Conservation (phyloP, 2,329 filamentous ascomycete species). For the Talaromyces pinophilus region DNA sequence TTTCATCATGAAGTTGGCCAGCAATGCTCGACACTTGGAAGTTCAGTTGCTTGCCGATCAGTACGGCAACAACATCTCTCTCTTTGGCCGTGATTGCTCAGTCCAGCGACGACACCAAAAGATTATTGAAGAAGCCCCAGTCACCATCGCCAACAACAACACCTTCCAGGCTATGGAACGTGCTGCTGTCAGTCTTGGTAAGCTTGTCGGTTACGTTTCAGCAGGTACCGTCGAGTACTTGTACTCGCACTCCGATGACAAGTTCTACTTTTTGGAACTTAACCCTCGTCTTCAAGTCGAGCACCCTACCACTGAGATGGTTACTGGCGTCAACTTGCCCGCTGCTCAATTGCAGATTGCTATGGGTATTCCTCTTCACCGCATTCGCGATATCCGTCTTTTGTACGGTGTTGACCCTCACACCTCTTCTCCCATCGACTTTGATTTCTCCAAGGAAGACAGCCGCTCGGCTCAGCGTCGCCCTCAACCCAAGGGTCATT, state of each 20-base stretch:
- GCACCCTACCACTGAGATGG: conserved; percentile 99
- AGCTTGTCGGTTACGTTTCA: conserved; percentile 95
- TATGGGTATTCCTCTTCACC: conserved; percentile 95
- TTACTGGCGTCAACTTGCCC: conserved; percentile 93
- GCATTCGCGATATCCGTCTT: conserved; percentile 92
- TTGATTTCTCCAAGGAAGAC: conserved; percentile 86
- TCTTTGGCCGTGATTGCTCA: conserved; percentile 98
- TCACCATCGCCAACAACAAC: conserved; percentile 85
- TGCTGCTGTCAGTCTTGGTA: conserved; percentile 89
- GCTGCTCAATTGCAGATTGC: conserved; percentile 97
- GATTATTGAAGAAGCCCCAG: conserved; percentile 98
- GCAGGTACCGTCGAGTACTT: conserved; percentile 98
- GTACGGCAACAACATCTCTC: conserved; percentile 99
- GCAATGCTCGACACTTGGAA: conserved; percentile 93
- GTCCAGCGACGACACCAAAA: conserved; percentile 98
- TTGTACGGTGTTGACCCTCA: conserved; percentile 95
- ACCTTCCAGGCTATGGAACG: conserved; percentile 98
- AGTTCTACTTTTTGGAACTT: conserved; percentile 98
- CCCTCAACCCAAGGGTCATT: conserved; percentile 92
- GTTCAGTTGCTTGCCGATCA: conserved; percentile 97
- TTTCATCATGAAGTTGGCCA: conserved; percentile 99
- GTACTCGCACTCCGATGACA: conserved; percentile 95
- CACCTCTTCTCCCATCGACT: conserved; percentile 84
- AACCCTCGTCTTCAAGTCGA: conserved; percentile 99
- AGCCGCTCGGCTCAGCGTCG: conserved; percentile 83